phyloP scores from a whole-genome alignment of 2,329 filamentous ascomycete genomes.

The Harringtonia aguacate region DNA sequence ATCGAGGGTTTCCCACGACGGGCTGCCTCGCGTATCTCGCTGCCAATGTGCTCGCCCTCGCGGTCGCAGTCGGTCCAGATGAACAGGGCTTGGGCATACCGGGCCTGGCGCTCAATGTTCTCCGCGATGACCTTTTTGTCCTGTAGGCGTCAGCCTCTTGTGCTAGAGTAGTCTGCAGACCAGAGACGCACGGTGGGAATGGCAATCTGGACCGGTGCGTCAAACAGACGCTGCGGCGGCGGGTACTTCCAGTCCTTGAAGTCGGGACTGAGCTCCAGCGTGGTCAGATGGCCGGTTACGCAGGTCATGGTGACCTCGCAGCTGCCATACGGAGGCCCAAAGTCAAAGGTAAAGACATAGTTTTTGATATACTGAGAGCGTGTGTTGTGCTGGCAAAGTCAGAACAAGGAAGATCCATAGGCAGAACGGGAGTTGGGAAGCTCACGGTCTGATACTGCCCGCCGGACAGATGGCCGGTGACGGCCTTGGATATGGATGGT shows the following conservation, averaged over 20 bases:
- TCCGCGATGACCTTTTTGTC: slow-evolving; percentile 71
- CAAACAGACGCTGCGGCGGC: slow-evolving; percentile 68
- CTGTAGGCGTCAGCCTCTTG: slow-evolving; percentile 27
- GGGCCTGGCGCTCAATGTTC: slow-evolving; percentile 76
- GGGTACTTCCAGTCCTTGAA: slow-evolving; percentile 76
- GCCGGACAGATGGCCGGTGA: slow-evolving; percentile 80
- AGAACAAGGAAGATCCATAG: not conserved
- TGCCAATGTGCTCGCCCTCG: slow-evolving; percentile 92
- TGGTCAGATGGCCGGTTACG: slow-evolving; percentile 78
- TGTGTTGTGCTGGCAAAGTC: slow-evolving; percentile 47
- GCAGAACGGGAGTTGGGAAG: not conserved
- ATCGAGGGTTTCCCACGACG: slow-evolving; percentile 61
- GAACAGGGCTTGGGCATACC: slow-evolving; percentile 62
- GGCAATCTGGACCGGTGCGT: slow-evolving; percentile 60
- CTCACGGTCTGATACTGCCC: slow-evolving; percentile 60
- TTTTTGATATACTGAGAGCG: slow-evolving; percentile 80
- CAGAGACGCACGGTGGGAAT: slow-evolving; percentile 47
- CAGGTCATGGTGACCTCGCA: slow-evolving; percentile 90
- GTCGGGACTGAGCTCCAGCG: slow-evolving; percentile 62
- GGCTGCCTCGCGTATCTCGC: slow-evolving; percentile 79
- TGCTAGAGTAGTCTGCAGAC: not conserved
- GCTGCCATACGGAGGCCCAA: slow-evolving; percentile 66
- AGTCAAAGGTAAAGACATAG: slow-evolving; percentile 84
- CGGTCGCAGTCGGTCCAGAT: slow-evolving; percentile 99
- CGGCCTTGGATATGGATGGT: slow-evolving; percentile 90